phyloP scores from a whole-genome alignment of 768 basidiomycete genomes.

The Boletellus ananiceps region DNA sequence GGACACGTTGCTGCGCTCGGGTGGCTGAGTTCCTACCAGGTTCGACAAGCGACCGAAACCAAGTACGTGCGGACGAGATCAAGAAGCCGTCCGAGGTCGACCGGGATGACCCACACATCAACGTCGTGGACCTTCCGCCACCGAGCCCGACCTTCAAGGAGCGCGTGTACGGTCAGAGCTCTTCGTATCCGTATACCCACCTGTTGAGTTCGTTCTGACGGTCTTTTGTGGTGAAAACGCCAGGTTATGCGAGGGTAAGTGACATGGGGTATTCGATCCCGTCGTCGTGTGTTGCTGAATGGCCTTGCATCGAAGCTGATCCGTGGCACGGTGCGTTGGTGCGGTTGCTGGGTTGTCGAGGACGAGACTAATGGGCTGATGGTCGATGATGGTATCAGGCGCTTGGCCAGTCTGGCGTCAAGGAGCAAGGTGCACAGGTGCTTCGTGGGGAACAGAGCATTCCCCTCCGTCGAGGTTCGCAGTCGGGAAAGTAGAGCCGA shows the following conservation, averaged over 20 bases:
- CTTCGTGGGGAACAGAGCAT: slow-evolving; percentile 45
- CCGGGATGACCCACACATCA: slow-evolving; percentile 22
- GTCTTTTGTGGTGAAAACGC: background rate
- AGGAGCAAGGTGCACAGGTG: slow-evolving; percentile 51
- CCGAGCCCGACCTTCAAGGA: slow-evolving; percentile 52
- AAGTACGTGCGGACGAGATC: slow-evolving; percentile 29
- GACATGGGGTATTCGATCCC: no score
- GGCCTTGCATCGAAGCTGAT: slow-evolving; percentile 17
- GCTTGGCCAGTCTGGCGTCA: slow-evolving; percentile 37
- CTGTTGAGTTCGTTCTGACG: background rate
- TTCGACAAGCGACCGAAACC: slow-evolving; percentile 36
- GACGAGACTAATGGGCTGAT: background rate
- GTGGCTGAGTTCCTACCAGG: slow-evolving; percentile 17
- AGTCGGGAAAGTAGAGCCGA: slow-evolving; percentile 14
- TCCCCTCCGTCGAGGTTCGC: slow-evolving; percentile 25
- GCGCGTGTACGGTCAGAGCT: slow-evolving; percentile 46
- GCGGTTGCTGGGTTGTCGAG: slow-evolving; percentile 1
- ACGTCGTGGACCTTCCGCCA: slow-evolving; percentile 22
- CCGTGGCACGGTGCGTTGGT: slow-evolving; percentile 27
- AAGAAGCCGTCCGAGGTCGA: slow-evolving; percentile 24
- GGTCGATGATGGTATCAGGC: slow-evolving; percentile 10
- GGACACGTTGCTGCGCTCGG: background rate
- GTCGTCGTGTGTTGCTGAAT: no score
- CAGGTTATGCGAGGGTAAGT: slow-evolving; percentile 31
- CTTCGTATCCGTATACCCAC: background rate